Evolutionary conservation across 257 asterid species (phyloP).

Genomic region (Solanum peruvianum): DNA sequence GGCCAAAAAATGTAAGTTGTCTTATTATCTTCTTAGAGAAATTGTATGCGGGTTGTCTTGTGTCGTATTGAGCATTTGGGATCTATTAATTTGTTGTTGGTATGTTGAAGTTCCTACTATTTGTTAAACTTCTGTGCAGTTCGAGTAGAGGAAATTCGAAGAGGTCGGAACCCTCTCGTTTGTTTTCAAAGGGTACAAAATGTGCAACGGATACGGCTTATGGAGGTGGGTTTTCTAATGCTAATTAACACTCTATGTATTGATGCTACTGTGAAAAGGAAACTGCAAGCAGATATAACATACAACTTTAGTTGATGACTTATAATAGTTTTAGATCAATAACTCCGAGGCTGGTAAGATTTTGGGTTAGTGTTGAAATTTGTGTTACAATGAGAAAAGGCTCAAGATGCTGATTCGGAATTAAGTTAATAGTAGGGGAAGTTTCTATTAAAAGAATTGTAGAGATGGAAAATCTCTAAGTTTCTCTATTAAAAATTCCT

Average conservation of each 20-base stretch:
- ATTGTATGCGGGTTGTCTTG: not conserved
- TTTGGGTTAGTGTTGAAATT: not conserved
- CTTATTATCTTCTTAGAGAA: not conserved
- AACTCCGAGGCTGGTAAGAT: not conserved
- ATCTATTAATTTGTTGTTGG: not conserved
- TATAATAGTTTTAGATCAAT: not conserved
- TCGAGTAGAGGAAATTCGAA: conserved; percentile 22
- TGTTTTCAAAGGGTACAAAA: conserved; percentile 22
- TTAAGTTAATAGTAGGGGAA: not conserved
- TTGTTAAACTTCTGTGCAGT: conserved; percentile 11
- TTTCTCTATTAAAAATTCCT: not conserved
- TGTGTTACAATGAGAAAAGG: not conserved
- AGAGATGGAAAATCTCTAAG: not conserved
- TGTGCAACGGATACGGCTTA: conserved; percentile 53
- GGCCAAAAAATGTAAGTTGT: conserved; percentile 44
- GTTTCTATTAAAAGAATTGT: not conserved
- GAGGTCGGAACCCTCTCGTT: conserved; percentile 5
- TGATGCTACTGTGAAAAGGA: not conserved
- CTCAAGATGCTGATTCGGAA: not conserved
- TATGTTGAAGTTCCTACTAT: not conserved
- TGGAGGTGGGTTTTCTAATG: conserved; percentile 32
- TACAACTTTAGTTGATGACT: not conserved
- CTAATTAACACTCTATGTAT: not conserved
- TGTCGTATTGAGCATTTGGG: not conserved
- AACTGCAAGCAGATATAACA: not conserved